Percentiles rank a stretch among this genome's conserved stretches.
Conservation (phyloP, 371 early-diverging fungal species). For the Apophysomyces trapeziformis region DNA sequence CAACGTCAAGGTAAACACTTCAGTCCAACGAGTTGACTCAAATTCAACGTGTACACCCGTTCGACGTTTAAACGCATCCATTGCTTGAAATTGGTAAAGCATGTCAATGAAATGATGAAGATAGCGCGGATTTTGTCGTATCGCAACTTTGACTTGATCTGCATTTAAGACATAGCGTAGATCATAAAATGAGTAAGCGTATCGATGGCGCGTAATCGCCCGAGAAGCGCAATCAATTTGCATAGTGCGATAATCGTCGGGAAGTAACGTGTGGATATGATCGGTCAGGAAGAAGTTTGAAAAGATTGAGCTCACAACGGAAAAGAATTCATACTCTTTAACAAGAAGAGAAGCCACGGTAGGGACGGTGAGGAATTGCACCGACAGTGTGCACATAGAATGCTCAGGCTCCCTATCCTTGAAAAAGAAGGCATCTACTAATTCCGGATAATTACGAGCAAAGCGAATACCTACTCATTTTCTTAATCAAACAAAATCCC, state of each 20-base stretch:
- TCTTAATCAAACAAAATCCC: neutral
- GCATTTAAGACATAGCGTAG: slow-evolving; percentile 78
- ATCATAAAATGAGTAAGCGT: slow-evolving; percentile 87
- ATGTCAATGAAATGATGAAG: slow-evolving; percentile 81
- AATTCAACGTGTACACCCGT: slow-evolving; percentile 85
- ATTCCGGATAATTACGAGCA: slow-evolving; percentile 79
- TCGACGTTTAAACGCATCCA: slow-evolving; percentile 85
- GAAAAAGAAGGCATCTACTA: slow-evolving; percentile 77
- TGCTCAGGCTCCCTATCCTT: slow-evolving; percentile 90
- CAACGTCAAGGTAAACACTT: slow-evolving; percentile 86
- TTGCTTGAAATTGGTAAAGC: slow-evolving; percentile 87
- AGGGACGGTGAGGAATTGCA: slow-evolving; percentile 94
- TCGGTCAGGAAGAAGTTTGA: slow-evolving; percentile 73
- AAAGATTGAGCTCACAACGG: slow-evolving; percentile 69
- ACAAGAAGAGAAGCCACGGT: slow-evolving; percentile 85
- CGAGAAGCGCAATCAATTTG: slow-evolving; percentile 77
- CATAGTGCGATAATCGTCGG: slow-evolving; percentile 41
- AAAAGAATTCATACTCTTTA: slow-evolving; percentile 76
- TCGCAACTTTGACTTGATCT: slow-evolving; percentile 58
- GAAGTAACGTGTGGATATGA: slow-evolving; percentile 40
- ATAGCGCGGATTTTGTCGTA: slow-evolving; percentile 61
- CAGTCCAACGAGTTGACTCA: slow-evolving; percentile 88
- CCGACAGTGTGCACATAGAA: slow-evolving; percentile 85
- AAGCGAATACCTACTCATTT: slow-evolving; percentile 58
- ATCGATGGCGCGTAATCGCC: slow-evolving; percentile 78